phyloP scores from a whole-genome alignment of 768 basidiomycete species.

The Rossbeevera mucosa region DNA sequence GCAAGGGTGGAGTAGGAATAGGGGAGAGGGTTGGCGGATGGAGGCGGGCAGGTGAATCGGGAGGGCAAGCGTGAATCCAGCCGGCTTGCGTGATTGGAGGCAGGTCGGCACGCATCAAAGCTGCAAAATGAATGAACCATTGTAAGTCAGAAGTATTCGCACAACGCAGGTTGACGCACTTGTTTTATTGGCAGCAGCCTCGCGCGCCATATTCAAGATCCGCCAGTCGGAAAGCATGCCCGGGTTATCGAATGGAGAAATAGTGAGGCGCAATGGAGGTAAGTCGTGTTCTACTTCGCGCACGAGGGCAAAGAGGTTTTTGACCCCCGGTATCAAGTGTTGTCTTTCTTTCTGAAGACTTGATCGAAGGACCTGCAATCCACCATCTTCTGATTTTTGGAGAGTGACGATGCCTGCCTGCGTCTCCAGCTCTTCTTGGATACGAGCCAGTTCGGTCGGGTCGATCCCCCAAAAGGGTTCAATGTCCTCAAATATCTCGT shows the following conservation, averaged over 20 bases:
- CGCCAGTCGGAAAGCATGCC: constrained; percentile 24
- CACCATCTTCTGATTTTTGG: constrained; percentile 14
- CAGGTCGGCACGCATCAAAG: constrained; percentile 27
- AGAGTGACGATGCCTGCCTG: constrained; percentile 16
- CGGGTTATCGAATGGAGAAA: constrained; percentile 31
- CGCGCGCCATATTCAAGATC: constrained; percentile 17
- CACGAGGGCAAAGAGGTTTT: constrained; percentile 22
- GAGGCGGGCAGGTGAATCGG: constrained; percentile 25
- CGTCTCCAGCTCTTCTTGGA: constrained; percentile 22
- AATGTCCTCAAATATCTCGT: constrained; percentile 39
- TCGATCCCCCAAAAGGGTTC: constrained; percentile 36
- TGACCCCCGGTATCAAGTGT: not conserved
- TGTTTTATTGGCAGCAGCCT: constrained; percentile 27
- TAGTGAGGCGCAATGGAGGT: constrained; percentile 29
- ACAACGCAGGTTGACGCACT: constrained; percentile 15
- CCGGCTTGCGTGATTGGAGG: constrained; percentile 30
- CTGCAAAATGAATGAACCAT: constrained; percentile 12
- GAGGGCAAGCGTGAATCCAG: constrained; percentile 20
- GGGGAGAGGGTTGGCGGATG: constrained; percentile 29
- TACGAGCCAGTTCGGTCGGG: constrained; percentile 22
- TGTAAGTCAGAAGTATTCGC: not conserved
- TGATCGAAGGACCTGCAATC: constrained; percentile 15
- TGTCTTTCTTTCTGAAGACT: constrained; percentile 4
- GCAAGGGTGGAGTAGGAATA: not conserved
- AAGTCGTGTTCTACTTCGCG: constrained; percentile 26